A percentile compares a stretch with the other conserved stretches of the same genome.
phyloP scores from a whole-genome alignment of 306 rosid genomes.

The Acacia confusa region DNA sequence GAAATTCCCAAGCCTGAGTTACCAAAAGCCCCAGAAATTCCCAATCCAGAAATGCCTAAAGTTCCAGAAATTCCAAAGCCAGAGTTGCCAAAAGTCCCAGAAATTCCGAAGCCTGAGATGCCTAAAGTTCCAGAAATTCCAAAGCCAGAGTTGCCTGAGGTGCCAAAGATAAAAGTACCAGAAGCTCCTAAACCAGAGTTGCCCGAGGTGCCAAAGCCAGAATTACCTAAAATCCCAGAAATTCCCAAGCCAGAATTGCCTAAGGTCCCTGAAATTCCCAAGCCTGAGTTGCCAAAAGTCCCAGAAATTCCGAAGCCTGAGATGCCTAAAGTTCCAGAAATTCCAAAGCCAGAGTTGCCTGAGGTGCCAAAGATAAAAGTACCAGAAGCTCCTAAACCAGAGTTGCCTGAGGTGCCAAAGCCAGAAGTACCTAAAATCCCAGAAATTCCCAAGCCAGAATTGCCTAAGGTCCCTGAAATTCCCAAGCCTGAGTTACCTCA shows the following conservation, averaged over 20 bases:
- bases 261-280: background rate
- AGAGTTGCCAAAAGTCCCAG: slow-evolving; percentile 5
- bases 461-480: slow-evolving; percentile 1
- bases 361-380: background rate
- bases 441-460: background rate
- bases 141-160: background rate
- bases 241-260: background rate
- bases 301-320: background rate
- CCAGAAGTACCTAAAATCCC: background rate
- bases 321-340: background rate
- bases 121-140: background rate
- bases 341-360: slow-evolving; percentile 11
- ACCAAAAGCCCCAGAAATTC: background rate
- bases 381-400: background rate
- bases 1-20: slow-evolving; percentile 2
- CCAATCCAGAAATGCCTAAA: slow-evolving; percentile 8
- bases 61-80: slow-evolving; percentile 13
- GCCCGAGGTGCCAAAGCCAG: background rate
- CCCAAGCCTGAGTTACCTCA: background rate
- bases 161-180: background rate
- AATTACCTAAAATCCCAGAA: background rate
- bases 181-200: background rate
- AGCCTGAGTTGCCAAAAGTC: background rate
- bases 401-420: background rate
- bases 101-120: background rate